Percentiles rank a stretch among this genome's conserved stretches.
phyloP scores from a whole-genome alignment of 2,329 filamentous ascomycete species.

The Colletotrichum camelliae region DNA sequence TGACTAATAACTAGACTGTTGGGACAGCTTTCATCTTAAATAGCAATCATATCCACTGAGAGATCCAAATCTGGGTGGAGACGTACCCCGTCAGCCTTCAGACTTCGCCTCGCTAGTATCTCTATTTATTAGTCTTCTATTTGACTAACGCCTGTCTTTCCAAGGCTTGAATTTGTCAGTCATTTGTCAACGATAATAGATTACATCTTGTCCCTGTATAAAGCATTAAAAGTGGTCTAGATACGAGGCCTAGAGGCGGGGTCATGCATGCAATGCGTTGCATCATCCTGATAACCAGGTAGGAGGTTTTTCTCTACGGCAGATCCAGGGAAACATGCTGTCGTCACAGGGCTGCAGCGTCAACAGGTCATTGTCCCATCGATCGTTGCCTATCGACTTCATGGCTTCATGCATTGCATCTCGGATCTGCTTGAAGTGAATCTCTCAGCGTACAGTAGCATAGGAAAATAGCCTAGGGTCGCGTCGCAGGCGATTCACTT shows the following conservation, averaged over 20 bases:
- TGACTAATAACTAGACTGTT: background rate
- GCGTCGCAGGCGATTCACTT: background rate
- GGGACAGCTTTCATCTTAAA: background rate
- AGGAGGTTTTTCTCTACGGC: background rate
- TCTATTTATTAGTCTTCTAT: background rate
- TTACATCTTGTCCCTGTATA: background rate
- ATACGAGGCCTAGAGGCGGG: background rate
- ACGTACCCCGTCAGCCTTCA: background rate
- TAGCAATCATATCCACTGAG: background rate
- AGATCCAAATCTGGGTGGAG: background rate
- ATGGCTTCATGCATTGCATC: background rate
- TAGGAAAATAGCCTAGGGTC: background rate
- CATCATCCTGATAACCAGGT: background rate
- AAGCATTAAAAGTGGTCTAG: background rate
- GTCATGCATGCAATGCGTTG: background rate
- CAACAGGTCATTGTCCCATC: background rate
- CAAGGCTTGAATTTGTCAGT: background rate
- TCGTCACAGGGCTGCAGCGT: background rate
- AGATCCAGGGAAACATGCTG: background rate
- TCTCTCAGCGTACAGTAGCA: background rate
- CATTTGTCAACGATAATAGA: background rate
- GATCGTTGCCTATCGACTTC: background rate
- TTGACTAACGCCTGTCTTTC: background rate
- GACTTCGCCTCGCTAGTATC: background rate
- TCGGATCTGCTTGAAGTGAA: background rate